Percentiles rank a stretch among this genome's conserved stretches.
Conservation (phyloP, 169 alveolate genomes). For the Plasmodium falciparum region DNA sequence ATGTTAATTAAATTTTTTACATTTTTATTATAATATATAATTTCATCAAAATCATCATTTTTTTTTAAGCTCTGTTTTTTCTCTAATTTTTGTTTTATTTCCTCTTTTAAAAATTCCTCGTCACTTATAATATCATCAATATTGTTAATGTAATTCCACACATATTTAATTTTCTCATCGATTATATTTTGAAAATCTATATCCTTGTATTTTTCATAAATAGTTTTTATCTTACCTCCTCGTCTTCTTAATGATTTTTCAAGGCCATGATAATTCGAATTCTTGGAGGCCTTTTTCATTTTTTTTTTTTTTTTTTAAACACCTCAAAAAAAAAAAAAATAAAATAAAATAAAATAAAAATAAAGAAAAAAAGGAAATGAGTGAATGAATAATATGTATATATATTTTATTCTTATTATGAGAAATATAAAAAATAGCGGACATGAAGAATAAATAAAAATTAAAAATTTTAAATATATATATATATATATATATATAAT, state of each 20-base stretch:
- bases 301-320: not conserved
- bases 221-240: constrained; percentile 61
- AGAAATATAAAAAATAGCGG: no score
- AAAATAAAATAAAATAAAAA: no score
- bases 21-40: constrained; percentile 67
- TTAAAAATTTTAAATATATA: no score
- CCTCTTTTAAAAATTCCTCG: constrained; percentile 49
- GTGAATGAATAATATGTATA: not conserved
- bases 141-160: constrained; percentile 62
- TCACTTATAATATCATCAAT: constrained; percentile 69
- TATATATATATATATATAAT: no score
- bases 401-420: no score
- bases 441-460: no score
- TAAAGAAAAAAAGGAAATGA: constrained; percentile 13
- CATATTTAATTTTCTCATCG: constrained; percentile 47
- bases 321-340: not conserved
- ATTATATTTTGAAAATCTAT: constrained; percentile 23
- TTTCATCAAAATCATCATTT: constrained; percentile 53
- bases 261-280: constrained; percentile 1
- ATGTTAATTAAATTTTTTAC: constrained; percentile 30
- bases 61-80: constrained; percentile 29
- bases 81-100: constrained; percentile 55
- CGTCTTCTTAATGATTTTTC: constrained; percentile 53
- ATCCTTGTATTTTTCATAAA: constrained; percentile 49
- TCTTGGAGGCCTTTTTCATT: constrained; percentile 19